A percentile compares a stretch with the other conserved stretches of the same genome.
Evolutionary conservation across 2,329 filamentous ascomycete genomes (phyloP).

Genomic region (Ceratocystis lukuohia): DNA sequence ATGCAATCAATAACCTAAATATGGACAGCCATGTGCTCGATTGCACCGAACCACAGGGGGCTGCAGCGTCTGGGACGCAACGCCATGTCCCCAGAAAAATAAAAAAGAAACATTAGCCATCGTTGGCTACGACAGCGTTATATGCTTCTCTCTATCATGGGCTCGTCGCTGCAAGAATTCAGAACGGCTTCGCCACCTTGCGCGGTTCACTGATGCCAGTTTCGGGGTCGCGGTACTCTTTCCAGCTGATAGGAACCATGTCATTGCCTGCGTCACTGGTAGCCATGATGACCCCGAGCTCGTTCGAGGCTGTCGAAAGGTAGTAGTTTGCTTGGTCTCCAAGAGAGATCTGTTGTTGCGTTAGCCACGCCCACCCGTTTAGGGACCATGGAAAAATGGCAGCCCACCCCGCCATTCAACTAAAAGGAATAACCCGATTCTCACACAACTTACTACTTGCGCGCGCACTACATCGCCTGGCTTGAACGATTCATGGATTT

Average conservation of each 20-base stretch:
- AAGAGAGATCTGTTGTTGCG: slow-evolving; percentile 52
- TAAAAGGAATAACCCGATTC: not conserved
- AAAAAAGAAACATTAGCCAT: not conserved
- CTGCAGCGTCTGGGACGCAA: not conserved
- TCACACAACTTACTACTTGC: slow-evolving; percentile 50
- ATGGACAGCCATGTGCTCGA: not conserved
- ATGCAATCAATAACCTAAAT: slow-evolving; percentile 2
- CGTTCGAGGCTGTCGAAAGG: slow-evolving; percentile 79
- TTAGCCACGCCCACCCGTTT: not conserved
- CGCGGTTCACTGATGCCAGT: slow-evolving; percentile 64
- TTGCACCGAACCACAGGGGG: not conserved
- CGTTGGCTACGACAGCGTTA: not conserved
- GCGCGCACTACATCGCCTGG: slow-evolving; percentile 87
- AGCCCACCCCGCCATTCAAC: not conserved
- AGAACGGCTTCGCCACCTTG: slow-evolving; percentile 91
- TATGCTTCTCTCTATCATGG: not conserved
- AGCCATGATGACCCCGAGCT: slow-evolving; percentile 87
- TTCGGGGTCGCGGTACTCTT: slow-evolving; percentile 75
- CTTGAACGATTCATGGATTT: slow-evolving; percentile 78
- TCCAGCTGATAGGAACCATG: slow-evolving; percentile 92
- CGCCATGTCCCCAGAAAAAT: not conserved
- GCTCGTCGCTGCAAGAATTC: slow-evolving; percentile 27
- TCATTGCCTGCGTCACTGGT: slow-evolving; percentile 74
- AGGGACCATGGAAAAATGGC: not conserved
- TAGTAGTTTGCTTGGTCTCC: slow-evolving; percentile 95